Conservation (phyloP, 306 rosid species). For the Comarum palustre region DNA sequence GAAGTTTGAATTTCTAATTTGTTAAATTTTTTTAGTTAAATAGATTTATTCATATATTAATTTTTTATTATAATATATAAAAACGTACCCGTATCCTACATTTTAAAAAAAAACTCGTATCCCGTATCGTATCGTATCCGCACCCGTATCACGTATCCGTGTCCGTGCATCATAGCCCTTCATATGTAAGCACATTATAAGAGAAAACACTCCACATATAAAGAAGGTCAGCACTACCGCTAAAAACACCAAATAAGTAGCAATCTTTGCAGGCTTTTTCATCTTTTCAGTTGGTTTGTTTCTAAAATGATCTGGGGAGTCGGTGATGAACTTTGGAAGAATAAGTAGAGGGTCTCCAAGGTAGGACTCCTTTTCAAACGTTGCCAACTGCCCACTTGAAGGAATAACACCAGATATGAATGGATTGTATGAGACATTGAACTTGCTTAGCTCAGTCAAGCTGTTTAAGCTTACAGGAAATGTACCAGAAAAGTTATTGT, state of each 20-base stretch:
- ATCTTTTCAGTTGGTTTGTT: background rate
- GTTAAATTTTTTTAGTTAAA: no score
- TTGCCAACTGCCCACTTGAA: constrained; percentile 56
- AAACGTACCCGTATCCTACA: no score
- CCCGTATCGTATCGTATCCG: no score
- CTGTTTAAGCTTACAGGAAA: constrained; percentile 66
- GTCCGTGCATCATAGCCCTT: no score
- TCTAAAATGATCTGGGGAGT: constrained; percentile 14
- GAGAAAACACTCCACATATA: constrained; percentile 44
- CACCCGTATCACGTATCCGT: no score
- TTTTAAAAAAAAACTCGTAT: no score
- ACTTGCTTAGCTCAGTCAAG: constrained; percentile 66
- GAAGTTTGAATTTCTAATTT: no score
- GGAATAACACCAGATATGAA: constrained; percentile 57
- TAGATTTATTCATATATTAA: no score
- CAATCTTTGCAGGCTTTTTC: constrained; percentile 28
- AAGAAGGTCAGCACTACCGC: constrained; percentile 46
- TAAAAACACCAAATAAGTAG: constrained; percentile 36
- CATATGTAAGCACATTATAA: constrained; percentile 40
- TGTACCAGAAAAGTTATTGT: constrained; percentile 70
- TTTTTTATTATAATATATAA: no score
- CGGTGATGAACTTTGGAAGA: constrained; percentile 53
- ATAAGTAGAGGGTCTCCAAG: constrained; percentile 58
- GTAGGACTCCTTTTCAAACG: constrained; percentile 64
- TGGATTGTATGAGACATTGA: constrained; percentile 88